Evolutionary conservation across 495 filamentous ascomycete genomes (phyloP).

Genomic region (Penicillium coffeae): DNA sequence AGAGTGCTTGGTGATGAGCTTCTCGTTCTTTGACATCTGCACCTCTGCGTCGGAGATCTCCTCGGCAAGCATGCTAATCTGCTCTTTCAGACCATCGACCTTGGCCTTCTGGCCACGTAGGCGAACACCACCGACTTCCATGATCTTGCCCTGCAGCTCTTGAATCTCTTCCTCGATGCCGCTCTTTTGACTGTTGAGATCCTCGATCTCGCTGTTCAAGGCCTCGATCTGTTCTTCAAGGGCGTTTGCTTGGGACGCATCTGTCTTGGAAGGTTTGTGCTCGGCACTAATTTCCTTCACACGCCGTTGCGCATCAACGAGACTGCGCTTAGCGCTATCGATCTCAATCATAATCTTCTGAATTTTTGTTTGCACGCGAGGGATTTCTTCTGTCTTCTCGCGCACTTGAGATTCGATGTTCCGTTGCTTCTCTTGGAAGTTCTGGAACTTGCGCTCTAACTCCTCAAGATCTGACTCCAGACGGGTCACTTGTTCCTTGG

Average conservation of each 20-base stretch:
- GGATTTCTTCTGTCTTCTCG: constrained; percentile 75
- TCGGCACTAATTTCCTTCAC: constrained; percentile 76
- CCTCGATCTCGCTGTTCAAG: constrained; percentile 73
- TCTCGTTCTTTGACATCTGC: constrained; percentile 83
- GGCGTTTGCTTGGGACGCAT: constrained; percentile 61
- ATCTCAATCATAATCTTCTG: constrained; percentile 90
- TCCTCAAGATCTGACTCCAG: constrained; percentile 82
- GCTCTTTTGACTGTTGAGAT: constrained; percentile 73
- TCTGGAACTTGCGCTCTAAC: constrained; percentile 72
- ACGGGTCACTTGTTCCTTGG: constrained; percentile 81
- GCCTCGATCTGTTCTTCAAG: constrained; percentile 74
- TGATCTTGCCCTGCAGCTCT: constrained; percentile 88
- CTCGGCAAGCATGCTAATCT: constrained; percentile 75
- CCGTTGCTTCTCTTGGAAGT: constrained; percentile 74
- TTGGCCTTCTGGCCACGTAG: constrained; percentile 86
- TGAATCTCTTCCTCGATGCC: constrained; percentile 91
- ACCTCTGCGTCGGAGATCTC: constrained; percentile 81
- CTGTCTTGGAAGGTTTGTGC: constrained; percentile 72
- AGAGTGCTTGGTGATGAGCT: constrained; percentile 80
- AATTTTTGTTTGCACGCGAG: constrained; percentile 79
- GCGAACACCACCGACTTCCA: constrained; percentile 93
- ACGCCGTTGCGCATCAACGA: constrained; percentile 77
- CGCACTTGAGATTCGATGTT: constrained; percentile 70
- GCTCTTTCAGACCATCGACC: constrained; percentile 87
- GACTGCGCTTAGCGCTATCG: constrained; percentile 78